These are phyloP conservation scores for Pythium plurisporium DNA, from an alignment of 352 stramenopile species.

Conservation along the genomic window DNA sequence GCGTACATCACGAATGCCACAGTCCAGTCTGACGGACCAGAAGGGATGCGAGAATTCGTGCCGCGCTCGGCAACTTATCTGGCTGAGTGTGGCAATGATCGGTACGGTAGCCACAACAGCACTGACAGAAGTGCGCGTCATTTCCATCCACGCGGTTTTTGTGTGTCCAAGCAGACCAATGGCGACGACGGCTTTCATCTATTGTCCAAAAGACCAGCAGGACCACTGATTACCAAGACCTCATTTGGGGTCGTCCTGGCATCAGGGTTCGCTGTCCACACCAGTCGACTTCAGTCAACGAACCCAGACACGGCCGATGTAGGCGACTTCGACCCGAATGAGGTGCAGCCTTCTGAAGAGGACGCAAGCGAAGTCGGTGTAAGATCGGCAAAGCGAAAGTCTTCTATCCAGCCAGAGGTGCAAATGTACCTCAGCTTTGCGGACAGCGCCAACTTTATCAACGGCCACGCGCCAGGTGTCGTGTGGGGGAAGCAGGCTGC, in stretches of 20 bases:
- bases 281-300: not conserved
- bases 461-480: constrained; percentile 14
- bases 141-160: not conserved
- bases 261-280: constrained; percentile 1
- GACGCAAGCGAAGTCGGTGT: too few species aligned
- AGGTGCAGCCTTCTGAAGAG: not conserved
- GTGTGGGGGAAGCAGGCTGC: constrained; percentile 6
- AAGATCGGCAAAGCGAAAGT: too few species aligned
- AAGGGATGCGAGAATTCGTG: not conserved
- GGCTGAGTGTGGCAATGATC: not conserved
- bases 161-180: not conserved
- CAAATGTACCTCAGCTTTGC: constrained; percentile 17
- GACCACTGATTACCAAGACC: constrained; percentile 9
- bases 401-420: not conserved
- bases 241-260: constrained; percentile 7
- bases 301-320: not conserved
- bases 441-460: constrained; percentile 30
- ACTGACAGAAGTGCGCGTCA: not conserved
- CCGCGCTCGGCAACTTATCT: not conserved
- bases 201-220: not conserved
- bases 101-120: not conserved
- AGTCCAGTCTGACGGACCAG: not conserved
- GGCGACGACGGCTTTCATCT: not conserved
- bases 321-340: not conserved
- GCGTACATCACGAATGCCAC: constrained; percentile 16